Conservation (phyloP, 495 filamentous ascomycete genomes). For the Xylaria nigripes region DNA sequence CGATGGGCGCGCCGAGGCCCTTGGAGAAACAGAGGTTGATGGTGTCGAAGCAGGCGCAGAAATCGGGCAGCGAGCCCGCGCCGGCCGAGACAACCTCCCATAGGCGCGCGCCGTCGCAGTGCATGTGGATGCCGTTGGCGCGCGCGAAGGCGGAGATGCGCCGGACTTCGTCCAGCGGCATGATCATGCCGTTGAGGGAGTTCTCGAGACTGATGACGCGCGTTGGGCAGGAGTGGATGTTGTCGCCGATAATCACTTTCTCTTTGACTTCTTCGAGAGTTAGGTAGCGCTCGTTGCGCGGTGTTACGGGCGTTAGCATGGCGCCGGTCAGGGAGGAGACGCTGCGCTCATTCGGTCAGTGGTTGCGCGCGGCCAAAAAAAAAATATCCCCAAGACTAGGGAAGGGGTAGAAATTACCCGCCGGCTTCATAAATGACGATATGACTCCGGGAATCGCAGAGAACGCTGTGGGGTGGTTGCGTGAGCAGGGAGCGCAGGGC, state of each 20-base stretch:
- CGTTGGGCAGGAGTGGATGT: slow-evolving; percentile 56
- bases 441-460: slow-evolving; percentile 61
- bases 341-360: slow-evolving; percentile 19
- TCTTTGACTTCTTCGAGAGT: slow-evolving; percentile 63
- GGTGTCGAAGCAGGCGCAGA: slow-evolving; percentile 60
- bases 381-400: too few species aligned
- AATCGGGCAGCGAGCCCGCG: slow-evolving; percentile 54
- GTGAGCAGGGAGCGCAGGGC: slow-evolving; percentile 57
- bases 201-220: slow-evolving; percentile 72
- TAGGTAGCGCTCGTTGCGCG: slow-evolving; percentile 56
- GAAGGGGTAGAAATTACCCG: slow-evolving; percentile 30
- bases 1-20: slow-evolving; percentile 73
- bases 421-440: slow-evolving; percentile 67
- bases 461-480: slow-evolving; percentile 62
- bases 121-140: slow-evolving; percentile 55
- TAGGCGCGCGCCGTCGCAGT: slow-evolving; percentile 73
- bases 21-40: slow-evolving; percentile 75
- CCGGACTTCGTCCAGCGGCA: slow-evolving; percentile 57
- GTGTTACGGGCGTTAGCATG: slow-evolving; percentile 44
- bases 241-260: slow-evolving; percentile 32
- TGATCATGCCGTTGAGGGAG: slow-evolving; percentile 64
- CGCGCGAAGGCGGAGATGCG: slow-evolving; percentile 59
- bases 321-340: slow-evolving; percentile 51
- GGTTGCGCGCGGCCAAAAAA: too few species aligned
- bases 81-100: slow-evolving; percentile 61